Conservation (phyloP, 306 rosid species). For the Fragaria vesca region DNA sequence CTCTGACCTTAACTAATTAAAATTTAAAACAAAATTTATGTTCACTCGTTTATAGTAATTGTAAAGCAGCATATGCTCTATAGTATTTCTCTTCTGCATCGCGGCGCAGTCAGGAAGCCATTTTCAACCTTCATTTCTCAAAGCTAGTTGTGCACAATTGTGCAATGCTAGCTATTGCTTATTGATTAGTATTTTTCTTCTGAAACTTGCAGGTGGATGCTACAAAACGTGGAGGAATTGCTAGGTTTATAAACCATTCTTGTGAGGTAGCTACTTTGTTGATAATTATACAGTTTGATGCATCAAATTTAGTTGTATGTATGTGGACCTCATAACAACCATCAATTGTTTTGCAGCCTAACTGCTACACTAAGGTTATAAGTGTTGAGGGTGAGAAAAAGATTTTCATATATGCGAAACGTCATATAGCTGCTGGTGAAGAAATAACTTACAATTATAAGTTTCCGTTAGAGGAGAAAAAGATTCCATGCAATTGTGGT, state of each 20-base stretch:
- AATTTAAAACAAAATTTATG: background rate
- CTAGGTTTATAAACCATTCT: conserved; percentile 93
- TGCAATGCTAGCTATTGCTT: background rate
- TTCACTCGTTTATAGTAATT: background rate
- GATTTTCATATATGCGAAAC: conserved; percentile 89
- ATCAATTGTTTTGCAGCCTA: conserved; percentile 68
- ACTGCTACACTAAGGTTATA: conserved; percentile 96
- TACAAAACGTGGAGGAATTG: conserved; percentile 94
- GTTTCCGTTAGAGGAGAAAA: conserved; percentile 98
- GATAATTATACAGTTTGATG: background rate
- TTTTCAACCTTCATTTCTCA: background rate
- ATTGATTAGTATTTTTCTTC: conserved; percentile 20
- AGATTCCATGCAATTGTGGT: conserved; percentile 96
- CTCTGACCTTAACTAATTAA: background rate
- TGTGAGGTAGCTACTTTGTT: conserved; percentile 72
- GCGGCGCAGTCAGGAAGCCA: background rate
- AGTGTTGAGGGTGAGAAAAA: conserved; percentile 90
- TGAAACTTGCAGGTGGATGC: conserved; percentile 84
- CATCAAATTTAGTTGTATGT: background rate
- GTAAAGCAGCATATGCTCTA: background rate
- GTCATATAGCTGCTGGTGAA: conserved; percentile 88
- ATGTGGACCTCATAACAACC: conserved; percentile 16
- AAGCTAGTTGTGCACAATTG: background rate
- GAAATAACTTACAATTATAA: conserved; percentile 94
- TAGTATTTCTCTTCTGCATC: background rate